Base-by-base conservation (phyloP, 306 rosid species). In the Ochetophila trinervis region DNA sequence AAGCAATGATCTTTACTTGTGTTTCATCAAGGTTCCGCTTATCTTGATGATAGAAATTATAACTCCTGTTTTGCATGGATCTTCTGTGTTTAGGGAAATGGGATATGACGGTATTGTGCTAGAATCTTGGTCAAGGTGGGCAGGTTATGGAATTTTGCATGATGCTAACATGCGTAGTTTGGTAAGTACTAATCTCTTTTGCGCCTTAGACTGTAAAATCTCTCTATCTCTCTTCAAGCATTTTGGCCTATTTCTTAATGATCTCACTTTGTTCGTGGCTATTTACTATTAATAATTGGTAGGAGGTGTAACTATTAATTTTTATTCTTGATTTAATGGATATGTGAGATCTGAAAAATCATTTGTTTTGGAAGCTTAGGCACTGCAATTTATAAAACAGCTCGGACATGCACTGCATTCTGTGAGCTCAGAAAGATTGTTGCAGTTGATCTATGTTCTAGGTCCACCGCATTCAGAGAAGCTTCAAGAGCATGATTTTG, bases 81-180 rank as follows among this genome's bases (percentile, higher is more conserved):
- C 53, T 66, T 66, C 62, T 52, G 60, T 74, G 30, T 61, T 65
- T 69, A 88, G 99, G 87, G 99, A 90, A 69, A 93, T 90, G 97
- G 96, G 86, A 47, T 93, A 90, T 78, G 97, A 87, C 73, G 99
- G 99, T 71, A 69, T 93, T 67, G 96, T 93, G 60, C 78, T 93
- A 57, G 99, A 93, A 81, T 88, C 99, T 58, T 93, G 97, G 99
- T 93, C 99, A 66, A 90, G 94, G 69, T 93, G 97, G 99, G 90
- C 87, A 66, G 94, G 88, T 74, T 81, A 78, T 63, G 89, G 91
- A 44, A 77, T 90, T 72, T 77, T 93, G 84, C 84, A 74, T 66
- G 97, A 93, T 68, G 90, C 88, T 65, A 76, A 66, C 77, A 55
- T 84, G 87, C 86, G 96, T 56, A 81, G 64, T 67, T 79, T 66